Conservation (phyloP, 176 grass and related monocot genomes). For the Cenchrus purpureus region DNA sequence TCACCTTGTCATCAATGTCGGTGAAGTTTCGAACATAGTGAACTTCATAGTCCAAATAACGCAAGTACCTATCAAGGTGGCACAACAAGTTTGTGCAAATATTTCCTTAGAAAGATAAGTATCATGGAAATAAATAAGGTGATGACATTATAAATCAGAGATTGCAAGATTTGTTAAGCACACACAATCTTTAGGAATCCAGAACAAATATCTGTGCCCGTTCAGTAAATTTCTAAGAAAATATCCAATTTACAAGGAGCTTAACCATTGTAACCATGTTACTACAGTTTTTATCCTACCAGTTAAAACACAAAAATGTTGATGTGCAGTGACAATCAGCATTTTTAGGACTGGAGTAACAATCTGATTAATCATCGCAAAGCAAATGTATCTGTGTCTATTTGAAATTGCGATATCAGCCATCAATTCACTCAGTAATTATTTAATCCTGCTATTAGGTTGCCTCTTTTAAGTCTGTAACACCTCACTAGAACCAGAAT, state of each 20-base stretch:
- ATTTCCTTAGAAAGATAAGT: background rate
- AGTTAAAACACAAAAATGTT: background rate
- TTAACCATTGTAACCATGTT: background rate
- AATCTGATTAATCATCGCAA: background rate
- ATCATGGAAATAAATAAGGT: background rate
- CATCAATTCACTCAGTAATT: background rate
- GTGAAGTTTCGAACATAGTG: slow-evolving; percentile 95
- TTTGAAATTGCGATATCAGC: background rate
- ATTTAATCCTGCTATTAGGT: background rate
- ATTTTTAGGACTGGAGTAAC: background rate
- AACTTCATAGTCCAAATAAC: slow-evolving; percentile 78
- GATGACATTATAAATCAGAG: background rate
- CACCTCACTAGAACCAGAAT: background rate
- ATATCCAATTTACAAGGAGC: background rate
- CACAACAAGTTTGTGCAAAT: background rate
- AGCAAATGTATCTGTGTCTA: background rate
- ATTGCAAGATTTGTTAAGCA: background rate
- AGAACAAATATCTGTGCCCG: background rate
- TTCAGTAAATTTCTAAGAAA: background rate
- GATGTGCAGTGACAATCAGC: background rate
- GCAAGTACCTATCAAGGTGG: slow-evolving; percentile 65
- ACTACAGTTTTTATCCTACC: background rate
- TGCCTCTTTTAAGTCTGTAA: background rate
- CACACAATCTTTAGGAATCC: background rate
- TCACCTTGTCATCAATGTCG: slow-evolving; percentile 98